Percentiles rank a stretch among this genome's conserved stretches.
Evolutionary conservation across 345 rosid species (phyloP).

Genomic region (Dipteronia dyeriana): DNA sequence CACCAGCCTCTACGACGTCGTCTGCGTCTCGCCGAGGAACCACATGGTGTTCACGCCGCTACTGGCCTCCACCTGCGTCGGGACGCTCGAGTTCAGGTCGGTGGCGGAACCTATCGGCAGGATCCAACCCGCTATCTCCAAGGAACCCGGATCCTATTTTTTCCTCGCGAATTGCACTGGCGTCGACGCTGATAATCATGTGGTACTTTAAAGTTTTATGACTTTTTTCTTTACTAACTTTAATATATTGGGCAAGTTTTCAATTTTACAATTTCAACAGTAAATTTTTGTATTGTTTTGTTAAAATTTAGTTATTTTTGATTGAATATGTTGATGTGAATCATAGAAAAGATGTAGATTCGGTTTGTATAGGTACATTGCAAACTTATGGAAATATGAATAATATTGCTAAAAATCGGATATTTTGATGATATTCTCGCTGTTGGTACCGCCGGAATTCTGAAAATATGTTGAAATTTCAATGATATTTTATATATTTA

Average conservation of each 20-base stretch:
- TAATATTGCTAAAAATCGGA: no score
- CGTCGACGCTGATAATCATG: conserved; percentile 56
- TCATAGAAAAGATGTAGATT: no score
- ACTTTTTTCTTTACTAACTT: neutral
- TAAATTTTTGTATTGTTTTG: no score
- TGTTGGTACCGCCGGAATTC: no score
- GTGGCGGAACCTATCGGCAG: conserved; percentile 86
- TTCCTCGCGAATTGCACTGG: conserved; percentile 70
- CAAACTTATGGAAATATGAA: no score
- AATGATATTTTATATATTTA: no score
- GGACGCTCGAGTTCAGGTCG: conserved; percentile 91
- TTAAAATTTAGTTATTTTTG: neutral
- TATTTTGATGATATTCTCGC: no score
- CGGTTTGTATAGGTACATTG: no score
- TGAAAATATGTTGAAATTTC: no score
- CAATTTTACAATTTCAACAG: neutral
- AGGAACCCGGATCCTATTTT: conserved; percentile 71
- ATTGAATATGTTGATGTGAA: neutral
- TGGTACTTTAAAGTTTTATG: conserved; percentile 38
- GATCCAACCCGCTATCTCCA: conserved; percentile 84
- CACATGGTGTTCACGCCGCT: conserved; percentile 96
- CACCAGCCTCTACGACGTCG: conserved; percentile 69
- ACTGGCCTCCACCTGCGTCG: conserved; percentile 94
- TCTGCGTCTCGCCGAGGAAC: conserved; percentile 82
- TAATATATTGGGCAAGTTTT: no score